Evolutionary conservation across 2,329 filamentous ascomycete genomes (phyloP).

Genomic region (Colletotrichum sidae): DNA sequence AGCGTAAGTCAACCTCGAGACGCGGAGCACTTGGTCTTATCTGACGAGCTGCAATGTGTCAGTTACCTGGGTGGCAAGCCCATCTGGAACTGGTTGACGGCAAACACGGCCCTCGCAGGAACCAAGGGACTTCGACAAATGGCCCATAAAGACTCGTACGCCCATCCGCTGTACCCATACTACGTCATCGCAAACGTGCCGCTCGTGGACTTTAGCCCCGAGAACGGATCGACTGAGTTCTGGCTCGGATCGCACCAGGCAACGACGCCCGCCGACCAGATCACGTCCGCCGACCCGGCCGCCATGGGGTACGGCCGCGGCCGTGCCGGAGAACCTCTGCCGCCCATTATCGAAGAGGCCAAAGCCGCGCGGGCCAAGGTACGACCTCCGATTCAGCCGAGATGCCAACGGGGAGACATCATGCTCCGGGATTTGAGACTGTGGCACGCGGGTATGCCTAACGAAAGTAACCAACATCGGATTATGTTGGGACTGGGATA

Average conservation of each 20-base stretch:
- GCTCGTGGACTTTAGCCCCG: slow-evolving; percentile 59
- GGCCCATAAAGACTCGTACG: slow-evolving; percentile 12
- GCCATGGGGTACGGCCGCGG: slow-evolving; percentile 2
- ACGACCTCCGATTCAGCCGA: slow-evolving; percentile 61
- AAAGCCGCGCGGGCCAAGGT: slow-evolving; percentile 52
- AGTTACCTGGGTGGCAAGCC: slow-evolving; percentile 18
- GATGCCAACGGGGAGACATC: slow-evolving; percentile 64
- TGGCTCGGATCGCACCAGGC: slow-evolving; percentile 66
- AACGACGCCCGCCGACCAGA: slow-evolving; percentile 47
- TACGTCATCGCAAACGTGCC: slow-evolving; percentile 48
- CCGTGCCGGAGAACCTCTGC: slow-evolving; percentile 11
- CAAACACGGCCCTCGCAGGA: slow-evolving; percentile 4
- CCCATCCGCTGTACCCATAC: slow-evolving; percentile 14
- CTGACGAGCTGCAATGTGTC: not conserved
- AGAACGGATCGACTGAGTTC: slow-evolving; percentile 68
- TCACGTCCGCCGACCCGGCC: slow-evolving; percentile 45
- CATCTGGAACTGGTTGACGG: slow-evolving; percentile 17
- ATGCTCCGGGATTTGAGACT: slow-evolving; percentile 69
- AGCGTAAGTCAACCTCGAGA: not conserved
- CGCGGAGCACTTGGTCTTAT: no score
- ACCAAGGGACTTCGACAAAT: slow-evolving; percentile 8
- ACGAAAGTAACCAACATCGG: slow-evolving; percentile 59
- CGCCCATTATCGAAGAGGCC: slow-evolving; percentile 42
- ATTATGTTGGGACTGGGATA: slow-evolving; percentile 61
- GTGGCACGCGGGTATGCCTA: slow-evolving; percentile 75